Percentiles rank a stretch among this genome's conserved stretches.
Evolutionary conservation across 163 green algal species (phyloP).

Genomic region (Coccomyxa subellipsoidea): DNA sequence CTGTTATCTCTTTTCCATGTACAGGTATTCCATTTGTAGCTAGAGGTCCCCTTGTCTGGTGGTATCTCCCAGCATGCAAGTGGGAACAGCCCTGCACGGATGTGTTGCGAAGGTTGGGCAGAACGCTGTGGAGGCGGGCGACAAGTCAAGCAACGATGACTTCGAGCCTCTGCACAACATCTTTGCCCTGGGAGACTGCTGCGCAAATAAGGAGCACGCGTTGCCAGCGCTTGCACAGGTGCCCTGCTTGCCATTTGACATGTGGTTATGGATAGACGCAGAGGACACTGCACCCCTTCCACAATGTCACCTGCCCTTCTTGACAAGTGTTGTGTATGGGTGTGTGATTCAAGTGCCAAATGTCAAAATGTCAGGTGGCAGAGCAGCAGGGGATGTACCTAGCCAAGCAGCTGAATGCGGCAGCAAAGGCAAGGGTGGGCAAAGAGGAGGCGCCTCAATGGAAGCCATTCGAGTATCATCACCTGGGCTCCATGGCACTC

Average conservation of each 20-base stretch:
- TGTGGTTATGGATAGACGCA: no score
- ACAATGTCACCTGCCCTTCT: no score
- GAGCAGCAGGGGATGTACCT: constrained; percentile 91
- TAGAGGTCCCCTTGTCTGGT: no score
- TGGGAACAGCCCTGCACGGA: no score
- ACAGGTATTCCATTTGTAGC: no score
- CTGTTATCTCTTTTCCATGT: no score
- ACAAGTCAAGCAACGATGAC: constrained; percentile 1
- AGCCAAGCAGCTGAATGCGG: constrained; percentile 60
- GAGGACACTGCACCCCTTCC: no score
- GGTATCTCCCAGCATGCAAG: no score
- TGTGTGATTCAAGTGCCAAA: no score
- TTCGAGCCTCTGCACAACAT: constrained; percentile 40
- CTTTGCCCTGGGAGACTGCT: constrained; percentile 84
- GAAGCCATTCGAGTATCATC: constrained; percentile 51
- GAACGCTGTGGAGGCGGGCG: background rate
- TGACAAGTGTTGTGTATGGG: no score
- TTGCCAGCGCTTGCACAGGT: constrained; percentile 83
- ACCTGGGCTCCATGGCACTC: constrained; percentile 60
- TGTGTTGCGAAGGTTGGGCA: background rate
- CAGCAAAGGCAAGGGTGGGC: background rate
- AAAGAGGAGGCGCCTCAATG: background rate
- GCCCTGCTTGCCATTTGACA: background rate
- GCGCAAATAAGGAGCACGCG: constrained; percentile 59
- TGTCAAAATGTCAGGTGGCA: constrained; percentile 66